Base-by-base conservation (phyloP, 1,284 basidiomycete genomes). In the Phylloboletellus chloephorus region DNA sequence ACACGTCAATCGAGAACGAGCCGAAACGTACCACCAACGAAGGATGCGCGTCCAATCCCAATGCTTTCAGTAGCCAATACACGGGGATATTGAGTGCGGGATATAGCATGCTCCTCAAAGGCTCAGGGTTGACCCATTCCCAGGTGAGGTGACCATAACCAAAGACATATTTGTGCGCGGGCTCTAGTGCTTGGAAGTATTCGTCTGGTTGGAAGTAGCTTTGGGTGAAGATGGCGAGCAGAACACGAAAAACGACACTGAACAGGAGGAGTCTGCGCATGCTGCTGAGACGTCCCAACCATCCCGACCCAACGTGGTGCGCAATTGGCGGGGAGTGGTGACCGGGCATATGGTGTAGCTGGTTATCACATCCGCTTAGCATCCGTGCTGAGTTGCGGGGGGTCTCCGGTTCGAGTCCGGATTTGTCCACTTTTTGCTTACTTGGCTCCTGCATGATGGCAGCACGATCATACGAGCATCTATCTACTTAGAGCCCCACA, bases 201-300 rank as follows among this genome's bases (percentile, higher is more conserved):
- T 98, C 96, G 65, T 99, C 96, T 2, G 96, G 95, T 61, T 98
- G 94, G 62, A 98, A 98, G 68, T 88, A 90, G 1, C 93, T 92
- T 37, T 77, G 74, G 0, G 89, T 93, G 17, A 71, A 65, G 10
- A 93, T 57, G 0, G 87, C 83, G 31, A 87, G 67, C 5, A 67
- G 46, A 33, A 85, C 57, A 32, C 86, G 79, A 50, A 78, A 54
- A 31, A 52, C 33, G 19, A 80, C 48, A 9, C 70, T 64, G 36
- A 69, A 52, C 9, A 64, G 30, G 36, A 57, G 36, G 39, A 39
- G n/a, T 37, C 16, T 5, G 11, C 29, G 29, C 29, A 16, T 30
- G 13, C 2, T 7, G 11, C 12, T 2, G 3, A 28, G 26, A n/a
- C 3, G 28, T 30, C 15, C 3, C 15, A 16, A 16, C 23, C n/a